Conservation (phyloP, 345 rosid genomes). For the Populus nigra region DNA sequence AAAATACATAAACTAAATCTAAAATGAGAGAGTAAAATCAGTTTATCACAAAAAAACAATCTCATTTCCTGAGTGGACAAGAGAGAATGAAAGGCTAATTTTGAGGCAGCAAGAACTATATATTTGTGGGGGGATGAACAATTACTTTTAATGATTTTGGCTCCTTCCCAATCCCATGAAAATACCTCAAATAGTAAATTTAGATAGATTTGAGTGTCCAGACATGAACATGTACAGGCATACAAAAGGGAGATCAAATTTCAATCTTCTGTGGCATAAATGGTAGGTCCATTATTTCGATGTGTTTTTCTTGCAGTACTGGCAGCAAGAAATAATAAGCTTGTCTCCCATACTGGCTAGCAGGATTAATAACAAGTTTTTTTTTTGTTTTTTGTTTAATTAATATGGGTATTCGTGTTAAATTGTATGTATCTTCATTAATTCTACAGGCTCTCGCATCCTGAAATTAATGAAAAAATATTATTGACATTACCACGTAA, state of each 20-base stretch:
- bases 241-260: neutral
- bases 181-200: neutral
- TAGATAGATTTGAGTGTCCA: neutral
- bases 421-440: fast-evolving
- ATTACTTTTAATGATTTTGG: neutral
- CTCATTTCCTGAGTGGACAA: slow-evolving; percentile 13
- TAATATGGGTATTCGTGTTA: fast-evolving
- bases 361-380: neutral
- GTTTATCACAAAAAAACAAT: too few species aligned
- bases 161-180: neutral
- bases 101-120: neutral
- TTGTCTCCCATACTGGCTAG: neutral
- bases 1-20: too few species aligned
- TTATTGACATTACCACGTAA: too few species aligned
- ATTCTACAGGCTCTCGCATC: fast-evolving
- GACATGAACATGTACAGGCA: neutral
- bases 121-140: neutral
- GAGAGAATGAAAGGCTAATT: neutral
- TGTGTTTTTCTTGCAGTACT: neutral
- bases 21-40: too few species aligned
- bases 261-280: neutral
- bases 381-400: neutral
- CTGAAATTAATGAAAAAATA: too few species aligned
- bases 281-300: slow-evolving; percentile 16
- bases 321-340: slow-evolving; percentile 3